A percentile compares a stretch with the other conserved stretches of the same genome.
These are phyloP conservation scores for Rhodomyrtus psidioides DNA, from an alignment of 441 rosid species.

Conservation along the genomic window DNA sequence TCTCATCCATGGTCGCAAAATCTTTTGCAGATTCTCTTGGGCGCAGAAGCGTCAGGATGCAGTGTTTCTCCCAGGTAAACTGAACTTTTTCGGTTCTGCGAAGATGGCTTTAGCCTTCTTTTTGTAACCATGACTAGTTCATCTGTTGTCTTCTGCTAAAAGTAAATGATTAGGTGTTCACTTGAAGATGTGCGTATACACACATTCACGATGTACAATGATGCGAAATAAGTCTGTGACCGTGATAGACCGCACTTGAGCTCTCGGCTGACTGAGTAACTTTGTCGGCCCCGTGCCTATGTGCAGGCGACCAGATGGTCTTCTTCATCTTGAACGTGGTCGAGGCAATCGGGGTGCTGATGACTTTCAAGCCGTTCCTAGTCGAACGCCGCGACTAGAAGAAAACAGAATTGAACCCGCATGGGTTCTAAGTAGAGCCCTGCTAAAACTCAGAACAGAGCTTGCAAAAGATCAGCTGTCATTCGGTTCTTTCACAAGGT, in stretches of 20 bases:
- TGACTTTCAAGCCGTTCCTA: neutral
- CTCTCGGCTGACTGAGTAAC: neutral
- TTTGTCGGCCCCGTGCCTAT: neutral
- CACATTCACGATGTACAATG: neutral
- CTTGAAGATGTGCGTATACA: neutral
- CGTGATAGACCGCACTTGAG: neutral
- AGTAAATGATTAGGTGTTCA: neutral
- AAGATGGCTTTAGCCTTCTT: neutral
- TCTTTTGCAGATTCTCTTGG: slow-evolving; percentile 64
- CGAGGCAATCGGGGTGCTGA: neutral
- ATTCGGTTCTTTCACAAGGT: neutral
- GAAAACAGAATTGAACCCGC: neutral
- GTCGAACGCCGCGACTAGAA: neutral
- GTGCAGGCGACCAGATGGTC: neutral
- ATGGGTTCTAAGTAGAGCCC: neutral
- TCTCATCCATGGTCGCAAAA: neutral
- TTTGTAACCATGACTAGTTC: neutral
- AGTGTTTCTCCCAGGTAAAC: slow-evolving; percentile 64
- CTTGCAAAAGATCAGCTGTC: neutral
- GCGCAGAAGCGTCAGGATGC: slow-evolving; percentile 66
- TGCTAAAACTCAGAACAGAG: neutral
- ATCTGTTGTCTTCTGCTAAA: neutral
- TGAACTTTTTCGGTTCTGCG: neutral
- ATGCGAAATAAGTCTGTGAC: neutral
- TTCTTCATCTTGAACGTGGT: neutral